phyloP scores from a whole-genome alignment of 768 basidiomycete genomes.

The Mycena amicta region DNA sequence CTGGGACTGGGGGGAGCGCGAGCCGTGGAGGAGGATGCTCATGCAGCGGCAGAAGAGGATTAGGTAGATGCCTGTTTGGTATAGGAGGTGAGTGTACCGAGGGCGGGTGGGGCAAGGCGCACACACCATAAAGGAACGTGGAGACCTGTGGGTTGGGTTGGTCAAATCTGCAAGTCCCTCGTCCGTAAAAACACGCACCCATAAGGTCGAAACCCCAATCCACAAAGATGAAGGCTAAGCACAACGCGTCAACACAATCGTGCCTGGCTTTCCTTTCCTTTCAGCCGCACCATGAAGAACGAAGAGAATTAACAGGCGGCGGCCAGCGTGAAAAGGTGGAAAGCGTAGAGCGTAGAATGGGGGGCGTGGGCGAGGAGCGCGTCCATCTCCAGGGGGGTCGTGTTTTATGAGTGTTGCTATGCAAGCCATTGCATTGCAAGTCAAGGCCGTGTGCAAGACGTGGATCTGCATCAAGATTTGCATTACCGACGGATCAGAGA shows the following conservation, averaged over 20 bases:
- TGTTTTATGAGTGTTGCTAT: no score
- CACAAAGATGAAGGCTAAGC: constrained; percentile 7
- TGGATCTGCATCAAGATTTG: no score
- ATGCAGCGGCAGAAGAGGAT: constrained; percentile 39
- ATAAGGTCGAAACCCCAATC: constrained; percentile 22
- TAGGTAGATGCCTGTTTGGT: constrained; percentile 35
- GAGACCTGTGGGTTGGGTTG: constrained; percentile 12
- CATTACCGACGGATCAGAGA: no score
- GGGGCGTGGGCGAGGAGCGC: no score
- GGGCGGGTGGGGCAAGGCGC: not conserved
- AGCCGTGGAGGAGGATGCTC: constrained; percentile 33
- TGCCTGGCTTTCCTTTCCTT: no score
- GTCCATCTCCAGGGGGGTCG: no score
- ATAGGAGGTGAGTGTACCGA: not conserved
- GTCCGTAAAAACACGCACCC: constrained; percentile 5
- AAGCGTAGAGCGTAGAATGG: no score
- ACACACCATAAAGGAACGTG: constrained; percentile 31
- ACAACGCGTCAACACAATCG: not conserved
- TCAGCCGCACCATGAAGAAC: no score
- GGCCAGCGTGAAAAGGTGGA: no score
- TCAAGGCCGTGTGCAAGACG: no score
- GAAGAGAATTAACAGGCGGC: no score
- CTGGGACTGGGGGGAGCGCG: not conserved
- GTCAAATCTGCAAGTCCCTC: not conserved
- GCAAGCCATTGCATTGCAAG: no score